Base-by-base conservation (phyloP, 169 alveolate genomes). In the Babesia sp. region DNA sequence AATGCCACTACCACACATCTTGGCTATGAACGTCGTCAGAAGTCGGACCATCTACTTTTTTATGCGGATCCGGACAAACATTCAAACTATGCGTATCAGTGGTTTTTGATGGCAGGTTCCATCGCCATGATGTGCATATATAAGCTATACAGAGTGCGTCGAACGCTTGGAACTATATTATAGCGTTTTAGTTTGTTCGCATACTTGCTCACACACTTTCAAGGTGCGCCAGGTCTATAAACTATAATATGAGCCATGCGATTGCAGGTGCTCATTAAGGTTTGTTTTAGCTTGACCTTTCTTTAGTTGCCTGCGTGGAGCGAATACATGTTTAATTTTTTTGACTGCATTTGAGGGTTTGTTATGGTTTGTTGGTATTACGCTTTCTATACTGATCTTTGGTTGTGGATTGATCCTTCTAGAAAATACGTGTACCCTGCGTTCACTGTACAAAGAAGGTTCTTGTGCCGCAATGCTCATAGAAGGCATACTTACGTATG, bases 61-160 rank as follows among this genome's bases (percentile, higher is more conserved):
- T 93, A 91, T 68, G 97, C 97, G 11, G 97, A 91, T 71, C 95
- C 93, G 46, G 91, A 87, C 73, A 93, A 95, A 0, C 97, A 93
- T 75, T 85, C 91, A 80, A 93, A 91, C 90, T 93, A 93, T 58
- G 97, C 97, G 37, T 77, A 90, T 63, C 97, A 93, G 87, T 93
- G 97, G 96, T 90, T 87, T 76, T 84, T 86, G 22, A 72, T 85
- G 85, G 85, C 91, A 4, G 67, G 77, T 42, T 73, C 90, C n/a
- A 69, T 82, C 50, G 77, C 90, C 12, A 70, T 80, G 1, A 74
- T 89, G 66, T 84, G 89, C 36, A 59, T 76, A 24, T 89, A 84
- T 66, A 89, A 89, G 72, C 50, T 84, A 31, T 22, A 75, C 14
- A 51, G 85, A 24, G 60, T 81, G 33, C 9, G 67, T 20, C 33